Conservation (phyloP, 306 rosid genomes). For the Acacia confusa region DNA sequence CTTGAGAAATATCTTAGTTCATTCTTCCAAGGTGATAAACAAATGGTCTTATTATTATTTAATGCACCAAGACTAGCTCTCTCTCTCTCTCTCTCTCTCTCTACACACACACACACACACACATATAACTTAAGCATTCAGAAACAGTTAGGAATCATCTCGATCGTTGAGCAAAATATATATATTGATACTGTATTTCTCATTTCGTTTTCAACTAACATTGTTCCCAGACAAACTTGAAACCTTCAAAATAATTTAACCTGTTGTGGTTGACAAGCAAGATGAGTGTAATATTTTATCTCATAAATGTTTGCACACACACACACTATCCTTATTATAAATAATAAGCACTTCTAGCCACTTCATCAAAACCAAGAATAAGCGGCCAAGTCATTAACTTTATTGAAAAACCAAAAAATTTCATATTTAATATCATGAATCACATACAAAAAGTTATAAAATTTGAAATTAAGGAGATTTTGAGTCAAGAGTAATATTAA, state of each 20-base stretch:
- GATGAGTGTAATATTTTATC: neutral
- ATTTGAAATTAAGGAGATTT: no score
- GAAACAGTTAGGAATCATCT: slow-evolving; percentile 20
- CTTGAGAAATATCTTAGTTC: neutral
- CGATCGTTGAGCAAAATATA: neutral
- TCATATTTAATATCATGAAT: no score
- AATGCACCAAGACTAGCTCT: no score
- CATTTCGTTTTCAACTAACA: neutral
- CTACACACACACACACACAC: no score
- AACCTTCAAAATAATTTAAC: neutral
- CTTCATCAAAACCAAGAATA: no score
- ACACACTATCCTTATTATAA: no score
- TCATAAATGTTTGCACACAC: neutral
- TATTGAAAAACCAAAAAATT: no score
- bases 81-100: no score
- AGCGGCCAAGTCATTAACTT: no score
- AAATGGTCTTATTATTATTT: neutral
- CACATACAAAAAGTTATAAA: no score
- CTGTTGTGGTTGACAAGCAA: neutral
- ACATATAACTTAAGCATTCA: slow-evolving; percentile 2
- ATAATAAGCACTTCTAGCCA: no score
- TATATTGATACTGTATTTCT: neutral
- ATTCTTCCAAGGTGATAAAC: slow-evolving; percentile 9
- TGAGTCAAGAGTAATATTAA: no score
- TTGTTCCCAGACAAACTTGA: neutral